Conservation (phyloP, 768 basidiomycete genomes). For the Rhodocollybia butyracea region DNA sequence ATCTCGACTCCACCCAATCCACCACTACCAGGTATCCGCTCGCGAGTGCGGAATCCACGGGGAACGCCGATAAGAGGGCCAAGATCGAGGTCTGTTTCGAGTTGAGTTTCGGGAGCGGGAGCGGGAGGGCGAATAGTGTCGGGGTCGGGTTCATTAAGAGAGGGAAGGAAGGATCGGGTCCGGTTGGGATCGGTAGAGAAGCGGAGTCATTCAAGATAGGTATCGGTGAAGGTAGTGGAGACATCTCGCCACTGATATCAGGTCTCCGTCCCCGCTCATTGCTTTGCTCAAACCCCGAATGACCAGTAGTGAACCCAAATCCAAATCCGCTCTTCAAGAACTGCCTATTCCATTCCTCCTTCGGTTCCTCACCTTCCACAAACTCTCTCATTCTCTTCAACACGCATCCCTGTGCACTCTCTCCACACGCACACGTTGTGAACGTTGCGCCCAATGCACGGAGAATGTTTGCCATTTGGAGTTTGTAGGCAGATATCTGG, state of each 20-base stretch:
- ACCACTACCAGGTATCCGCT: slow-evolving; percentile 51
- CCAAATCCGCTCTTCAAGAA: neutral
- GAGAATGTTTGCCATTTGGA: slow-evolving; percentile 67
- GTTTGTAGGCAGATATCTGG: slow-evolving; percentile 18
- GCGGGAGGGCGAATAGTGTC: no score
- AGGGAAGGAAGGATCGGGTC: no score
- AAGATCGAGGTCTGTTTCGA: slow-evolving; percentile 39
- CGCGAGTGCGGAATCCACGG: slow-evolving; percentile 61
- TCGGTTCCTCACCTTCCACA: slow-evolving; percentile 35
- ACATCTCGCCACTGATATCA: no score
- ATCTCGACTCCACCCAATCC: slow-evolving; percentile 50
- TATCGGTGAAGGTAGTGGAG: no score
- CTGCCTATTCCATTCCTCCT: slow-evolving; percentile 3
- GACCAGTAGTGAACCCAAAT: no score
- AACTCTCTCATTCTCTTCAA: slow-evolving; percentile 63
- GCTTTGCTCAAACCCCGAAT: no score
- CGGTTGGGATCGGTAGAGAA: no score
- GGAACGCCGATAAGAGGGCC: slow-evolving; percentile 62
- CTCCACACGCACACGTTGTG: slow-evolving; percentile 73
- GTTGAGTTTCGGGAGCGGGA: no score
- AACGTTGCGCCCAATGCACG: slow-evolving; percentile 69
- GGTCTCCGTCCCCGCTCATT: no score
- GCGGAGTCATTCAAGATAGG: no score
- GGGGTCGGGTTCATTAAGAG: no score
- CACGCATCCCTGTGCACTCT: slow-evolving; percentile 57